Conservation (phyloP, 2,329 filamentous ascomycete species). For the Fusarium sp. region DNA sequence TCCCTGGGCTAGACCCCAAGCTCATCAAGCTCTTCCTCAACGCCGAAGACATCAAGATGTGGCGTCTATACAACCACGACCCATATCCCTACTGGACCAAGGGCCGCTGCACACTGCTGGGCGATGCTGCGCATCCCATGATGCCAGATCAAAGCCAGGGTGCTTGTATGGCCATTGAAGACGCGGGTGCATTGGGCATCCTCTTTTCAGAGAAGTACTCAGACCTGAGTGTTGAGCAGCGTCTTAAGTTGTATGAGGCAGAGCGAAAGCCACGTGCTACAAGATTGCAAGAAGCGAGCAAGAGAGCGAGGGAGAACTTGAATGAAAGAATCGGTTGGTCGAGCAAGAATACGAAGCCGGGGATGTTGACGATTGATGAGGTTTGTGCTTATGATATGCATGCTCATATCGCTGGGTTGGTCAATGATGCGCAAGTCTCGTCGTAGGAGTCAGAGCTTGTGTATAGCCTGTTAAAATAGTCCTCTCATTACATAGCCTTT, state of each 20-base stretch:
- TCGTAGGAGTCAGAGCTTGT: not conserved
- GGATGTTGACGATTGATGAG: slow-evolving; percentile 69
- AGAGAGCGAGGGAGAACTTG: slow-evolving; percentile 13
- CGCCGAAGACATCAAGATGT: slow-evolving; percentile 66
- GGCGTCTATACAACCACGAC: slow-evolving; percentile 60
- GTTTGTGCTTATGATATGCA: slow-evolving; percentile 63
- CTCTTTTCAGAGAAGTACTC: slow-evolving; percentile 3
- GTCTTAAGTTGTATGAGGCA: slow-evolving; percentile 1
- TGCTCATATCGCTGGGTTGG: slow-evolving; percentile 30
- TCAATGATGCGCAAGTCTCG: not conserved
- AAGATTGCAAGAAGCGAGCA: slow-evolving; percentile 7
- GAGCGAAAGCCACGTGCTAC: slow-evolving; percentile 11
- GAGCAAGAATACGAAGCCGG: slow-evolving; percentile 55
- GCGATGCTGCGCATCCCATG: slow-evolving; percentile 26
- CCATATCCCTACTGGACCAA: slow-evolving; percentile 24
- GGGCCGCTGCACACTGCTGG: slow-evolving; percentile 7
- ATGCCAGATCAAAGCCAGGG: slow-evolving; percentile 21
- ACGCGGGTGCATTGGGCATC: not conserved
- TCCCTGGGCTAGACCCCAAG: slow-evolving; percentile 63
- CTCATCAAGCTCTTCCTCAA: slow-evolving; percentile 64
- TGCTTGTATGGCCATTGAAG: slow-evolving; percentile 8
- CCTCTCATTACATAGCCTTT: not conserved
- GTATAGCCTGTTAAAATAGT: not conserved
- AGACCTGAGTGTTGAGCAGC: not conserved
- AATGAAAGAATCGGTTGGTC: slow-evolving; percentile 21